A percentile compares a stretch with the other conserved stretches of the same genome.
These are phyloP conservation scores for Vigna mungo DNA, from an alignment of 306 rosid genomes.

Conservation along the genomic window DNA sequence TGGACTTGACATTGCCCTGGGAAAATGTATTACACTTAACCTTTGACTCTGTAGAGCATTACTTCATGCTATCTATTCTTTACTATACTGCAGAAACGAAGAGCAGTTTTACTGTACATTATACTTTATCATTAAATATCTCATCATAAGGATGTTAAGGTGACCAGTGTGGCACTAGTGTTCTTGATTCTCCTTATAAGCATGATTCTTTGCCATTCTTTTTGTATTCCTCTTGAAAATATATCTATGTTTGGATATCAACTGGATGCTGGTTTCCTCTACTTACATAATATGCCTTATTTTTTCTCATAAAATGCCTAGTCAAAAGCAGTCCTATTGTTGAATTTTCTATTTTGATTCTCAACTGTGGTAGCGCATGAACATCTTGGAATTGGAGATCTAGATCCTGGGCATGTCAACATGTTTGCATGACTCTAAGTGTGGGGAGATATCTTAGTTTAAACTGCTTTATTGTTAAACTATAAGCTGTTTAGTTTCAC, in stretches of 20 bases:
- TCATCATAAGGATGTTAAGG: background rate
- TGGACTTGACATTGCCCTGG: slow-evolving; percentile 83
- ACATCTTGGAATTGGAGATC: slow-evolving; percentile 11
- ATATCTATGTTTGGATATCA: slow-evolving; percentile 19
- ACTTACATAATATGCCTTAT: slow-evolving; percentile 10
- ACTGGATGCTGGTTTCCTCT: slow-evolving; percentile 33
- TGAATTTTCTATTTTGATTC: slow-evolving; percentile 24
- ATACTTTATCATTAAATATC: slow-evolving; percentile 1
- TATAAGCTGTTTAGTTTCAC: slow-evolving; percentile 4
- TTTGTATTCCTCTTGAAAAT: slow-evolving; percentile 26
- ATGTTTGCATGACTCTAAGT: slow-evolving; percentile 16
- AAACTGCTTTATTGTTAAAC: slow-evolving; percentile 19
- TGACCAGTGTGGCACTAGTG: background rate
- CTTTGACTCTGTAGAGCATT: slow-evolving; percentile 22
- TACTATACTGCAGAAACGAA: background rate
- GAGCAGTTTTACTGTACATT: slow-evolving; percentile 22
- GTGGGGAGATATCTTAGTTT: slow-evolving; percentile 25
- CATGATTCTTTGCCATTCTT: slow-evolving; percentile 20
- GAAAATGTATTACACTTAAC: slow-evolving; percentile 73
- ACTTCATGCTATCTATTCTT: slow-evolving; percentile 13
- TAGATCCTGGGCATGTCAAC: background rate
- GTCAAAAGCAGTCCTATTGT: slow-evolving; percentile 16
- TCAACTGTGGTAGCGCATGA: slow-evolving; percentile 24
- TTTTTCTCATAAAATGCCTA: slow-evolving; percentile 4
- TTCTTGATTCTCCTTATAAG: slow-evolving; percentile 28